phyloP scores from a whole-genome alignment of 2,329 filamentous ascomycete species.

The Furcasterigmium sp. region DNA sequence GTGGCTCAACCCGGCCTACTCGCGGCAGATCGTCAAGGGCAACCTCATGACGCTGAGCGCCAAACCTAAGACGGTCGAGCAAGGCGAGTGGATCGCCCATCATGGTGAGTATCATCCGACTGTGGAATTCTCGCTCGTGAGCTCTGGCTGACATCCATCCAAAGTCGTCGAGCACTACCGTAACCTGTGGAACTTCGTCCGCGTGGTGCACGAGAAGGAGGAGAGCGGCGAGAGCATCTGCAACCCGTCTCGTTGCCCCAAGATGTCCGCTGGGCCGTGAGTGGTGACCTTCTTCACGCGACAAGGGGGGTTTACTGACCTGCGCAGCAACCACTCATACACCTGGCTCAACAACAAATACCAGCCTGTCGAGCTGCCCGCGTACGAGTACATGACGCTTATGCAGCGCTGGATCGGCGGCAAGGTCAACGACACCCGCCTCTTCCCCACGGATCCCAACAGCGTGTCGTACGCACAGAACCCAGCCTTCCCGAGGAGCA shows the following conservation, averaged over 20 bases:
- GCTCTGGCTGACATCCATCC: too few relatives aligned
- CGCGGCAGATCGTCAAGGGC: constrained; percentile 77
- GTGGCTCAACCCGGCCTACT: constrained; percentile 62
- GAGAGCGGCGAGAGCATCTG: constrained; percentile 66
- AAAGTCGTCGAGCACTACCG: constrained; percentile 80
- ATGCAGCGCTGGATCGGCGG: constrained; percentile 84
- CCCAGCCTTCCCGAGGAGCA: constrained; percentile 42
- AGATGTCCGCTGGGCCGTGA: constrained; percentile 81
- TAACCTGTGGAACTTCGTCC: constrained; percentile 73
- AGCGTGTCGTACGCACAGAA: constrained; percentile 48
- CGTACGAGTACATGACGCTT: constrained; percentile 75
- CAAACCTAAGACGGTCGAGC: constrained; percentile 76
- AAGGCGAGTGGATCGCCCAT: constrained; percentile 83
- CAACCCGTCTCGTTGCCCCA: constrained; percentile 71
- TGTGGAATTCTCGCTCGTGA: too few relatives aligned
- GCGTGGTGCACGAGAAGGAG: constrained; percentile 73
- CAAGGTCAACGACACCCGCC: constrained; percentile 71
- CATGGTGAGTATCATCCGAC: constrained; percentile 53
- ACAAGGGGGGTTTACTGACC: too few relatives aligned
- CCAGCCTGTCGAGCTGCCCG: constrained; percentile 73
- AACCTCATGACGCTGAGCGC: constrained; percentile 88
- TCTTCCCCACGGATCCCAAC: constrained; percentile 72
- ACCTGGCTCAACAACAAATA: constrained; percentile 78
- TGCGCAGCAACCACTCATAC: constrained; percentile 68
- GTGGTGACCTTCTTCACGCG: constrained; percentile 23